phyloP scores from a whole-genome alignment of 176 grass and related monocot genomes.

The Carex myosuroides region DNA sequence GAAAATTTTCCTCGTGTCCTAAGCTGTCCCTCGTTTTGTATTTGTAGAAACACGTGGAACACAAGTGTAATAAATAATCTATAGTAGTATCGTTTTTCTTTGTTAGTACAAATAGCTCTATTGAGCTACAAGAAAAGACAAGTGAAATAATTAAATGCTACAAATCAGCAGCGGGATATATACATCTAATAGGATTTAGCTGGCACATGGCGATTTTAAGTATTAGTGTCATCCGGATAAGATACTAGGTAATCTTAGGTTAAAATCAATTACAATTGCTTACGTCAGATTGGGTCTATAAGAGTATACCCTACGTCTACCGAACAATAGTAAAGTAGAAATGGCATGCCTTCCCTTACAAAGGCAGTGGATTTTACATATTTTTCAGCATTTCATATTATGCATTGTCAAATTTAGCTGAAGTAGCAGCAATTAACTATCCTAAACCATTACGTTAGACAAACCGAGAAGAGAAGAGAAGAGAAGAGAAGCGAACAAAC shows the following conservation, averaged over 20 bases:
- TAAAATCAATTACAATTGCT: background rate
- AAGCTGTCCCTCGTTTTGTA: background rate
- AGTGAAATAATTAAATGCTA: background rate
- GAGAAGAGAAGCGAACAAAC: conserved; percentile 35
- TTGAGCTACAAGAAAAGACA: background rate
- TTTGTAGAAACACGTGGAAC: background rate
- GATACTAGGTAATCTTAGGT: background rate
- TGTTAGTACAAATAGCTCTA: background rate
- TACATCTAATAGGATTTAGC: background rate
- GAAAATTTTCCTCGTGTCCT: background rate
- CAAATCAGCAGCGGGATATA: background rate
- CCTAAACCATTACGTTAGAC: background rate
- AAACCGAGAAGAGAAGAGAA: conserved; percentile 16
- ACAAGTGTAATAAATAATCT: background rate
- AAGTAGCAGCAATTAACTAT: conserved; percentile 3
- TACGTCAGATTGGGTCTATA: background rate
- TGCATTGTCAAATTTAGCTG: background rate
- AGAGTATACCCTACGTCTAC: background rate
- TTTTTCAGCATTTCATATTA: background rate
- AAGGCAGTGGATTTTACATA: background rate
- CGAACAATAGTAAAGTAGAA: background rate
- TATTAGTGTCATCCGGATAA: background rate
- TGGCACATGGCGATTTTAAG: background rate
- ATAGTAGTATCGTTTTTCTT: background rate
- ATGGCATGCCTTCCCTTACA: background rate